Conservation (phyloP, 495 filamentous ascomycete species). For the Clavariopsis aquatica region DNA sequence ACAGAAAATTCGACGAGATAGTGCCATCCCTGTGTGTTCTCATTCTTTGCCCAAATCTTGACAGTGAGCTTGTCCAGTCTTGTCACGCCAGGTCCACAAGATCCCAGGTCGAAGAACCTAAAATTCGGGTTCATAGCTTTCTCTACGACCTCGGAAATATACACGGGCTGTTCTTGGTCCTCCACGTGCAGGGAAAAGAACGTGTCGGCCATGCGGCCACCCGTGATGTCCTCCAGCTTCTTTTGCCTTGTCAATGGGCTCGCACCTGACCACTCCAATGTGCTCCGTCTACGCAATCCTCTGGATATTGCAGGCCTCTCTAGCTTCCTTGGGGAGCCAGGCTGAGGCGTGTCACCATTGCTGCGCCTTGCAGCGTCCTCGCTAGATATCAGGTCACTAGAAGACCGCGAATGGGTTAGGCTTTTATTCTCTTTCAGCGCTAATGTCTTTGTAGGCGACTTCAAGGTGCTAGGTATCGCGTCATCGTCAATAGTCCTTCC, state of each 20-base stretch:
- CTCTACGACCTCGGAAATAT: constrained; percentile 81
- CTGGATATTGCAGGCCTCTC: constrained; percentile 19
- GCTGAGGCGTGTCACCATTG: constrained; percentile 28
- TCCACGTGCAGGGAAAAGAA: constrained; percentile 80
- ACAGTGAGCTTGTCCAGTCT: constrained; percentile 65
- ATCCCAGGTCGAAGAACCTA: constrained; percentile 76
- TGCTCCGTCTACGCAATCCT: constrained; percentile 64
- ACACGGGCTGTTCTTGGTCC: constrained; percentile 65
- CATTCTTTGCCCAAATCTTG: constrained; percentile 73
- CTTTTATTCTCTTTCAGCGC: constrained; percentile 57
- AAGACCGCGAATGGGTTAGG: constrained; percentile 73
- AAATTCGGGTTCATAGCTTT: constrained; percentile 89
- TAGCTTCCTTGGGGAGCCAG: constrained; percentile 14
- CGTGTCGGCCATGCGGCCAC: constrained; percentile 74
- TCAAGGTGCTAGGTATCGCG: constrained; percentile 66
- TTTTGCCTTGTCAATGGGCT: constrained; percentile 70
- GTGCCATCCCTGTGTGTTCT: constrained; percentile 58
- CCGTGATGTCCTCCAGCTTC: constrained; percentile 71
- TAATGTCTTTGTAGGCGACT: constrained; percentile 68
- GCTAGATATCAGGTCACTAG: constrained; percentile 57
- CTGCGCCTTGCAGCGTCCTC: constrained; percentile 7
- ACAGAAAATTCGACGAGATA: constrained; percentile 72
- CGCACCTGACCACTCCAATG: constrained; percentile 65
- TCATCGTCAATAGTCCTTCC: constrained; percentile 84
- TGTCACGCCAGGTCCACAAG: constrained; percentile 65